Evolutionary conservation across 2,329 filamentous ascomycete species (phyloP).

Genomic region (Arthrinium puccinioides): DNA sequence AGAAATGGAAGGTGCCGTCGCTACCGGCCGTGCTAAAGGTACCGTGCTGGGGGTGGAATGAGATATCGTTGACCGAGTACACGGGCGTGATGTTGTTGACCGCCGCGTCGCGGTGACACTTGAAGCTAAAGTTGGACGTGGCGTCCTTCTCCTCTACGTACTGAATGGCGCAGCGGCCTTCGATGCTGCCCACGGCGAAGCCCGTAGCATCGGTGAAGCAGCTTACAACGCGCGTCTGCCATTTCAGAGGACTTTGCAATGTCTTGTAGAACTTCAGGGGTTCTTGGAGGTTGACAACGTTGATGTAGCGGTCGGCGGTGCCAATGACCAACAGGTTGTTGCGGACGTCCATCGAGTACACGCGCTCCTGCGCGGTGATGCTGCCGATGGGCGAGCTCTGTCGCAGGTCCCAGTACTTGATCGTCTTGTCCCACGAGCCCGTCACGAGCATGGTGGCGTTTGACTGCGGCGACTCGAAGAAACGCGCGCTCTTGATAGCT

Average conservation of each 20-base stretch:
- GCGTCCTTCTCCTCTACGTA: conserved; percentile 96
- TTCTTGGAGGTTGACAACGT: conserved; percentile 84
- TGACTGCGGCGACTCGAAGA: conserved; percentile 59
- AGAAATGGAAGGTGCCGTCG: conserved; percentile 95
- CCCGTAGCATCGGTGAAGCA: conserved; percentile 90
- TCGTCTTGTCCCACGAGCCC: conserved; percentile 84
- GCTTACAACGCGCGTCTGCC: conserved; percentile 92
- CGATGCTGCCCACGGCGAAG: conserved; percentile 93
- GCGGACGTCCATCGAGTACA: conserved; percentile 88
- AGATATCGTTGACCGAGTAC: conserved; percentile 93
- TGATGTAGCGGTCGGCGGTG: conserved; percentile 93
- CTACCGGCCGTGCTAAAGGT: conserved; percentile 97
- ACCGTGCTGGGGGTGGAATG: conserved; percentile 91
- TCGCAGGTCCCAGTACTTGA: conserved; percentile 84
- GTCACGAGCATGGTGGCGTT: conserved; percentile 80
- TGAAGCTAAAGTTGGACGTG: conserved; percentile 95
- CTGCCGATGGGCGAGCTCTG: conserved; percentile 57
- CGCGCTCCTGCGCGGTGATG: conserved; percentile 64
- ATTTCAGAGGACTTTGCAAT: conserved; percentile 91
- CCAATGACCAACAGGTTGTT: conserved; percentile 85
- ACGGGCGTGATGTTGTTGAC: conserved; percentile 76
- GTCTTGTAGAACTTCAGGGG: conserved; percentile 94
- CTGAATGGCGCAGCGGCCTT: conserved; percentile 94
- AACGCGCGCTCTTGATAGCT: conserved; percentile 70
- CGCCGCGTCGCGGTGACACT: conserved; percentile 85